Conservation (phyloP, 306 rosid species). For the Sicyos baderoa region DNA sequence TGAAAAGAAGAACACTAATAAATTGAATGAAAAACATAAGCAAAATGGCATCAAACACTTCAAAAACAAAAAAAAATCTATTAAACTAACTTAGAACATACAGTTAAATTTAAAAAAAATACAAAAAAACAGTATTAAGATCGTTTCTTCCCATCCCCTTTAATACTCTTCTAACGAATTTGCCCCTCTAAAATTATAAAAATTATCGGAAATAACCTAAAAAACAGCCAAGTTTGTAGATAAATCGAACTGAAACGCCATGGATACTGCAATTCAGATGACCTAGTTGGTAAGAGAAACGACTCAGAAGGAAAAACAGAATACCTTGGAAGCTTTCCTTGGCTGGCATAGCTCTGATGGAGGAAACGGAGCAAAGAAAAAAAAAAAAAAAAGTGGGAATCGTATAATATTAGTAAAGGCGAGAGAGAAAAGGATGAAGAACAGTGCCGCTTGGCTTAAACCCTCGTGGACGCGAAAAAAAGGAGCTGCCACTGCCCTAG, state of each 20-base stretch:
- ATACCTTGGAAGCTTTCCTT: constrained; percentile 51
- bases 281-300: not conserved
- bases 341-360: constrained; percentile 32
- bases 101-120: not conserved
- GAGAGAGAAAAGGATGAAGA: not conserved
- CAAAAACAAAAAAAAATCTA: not conserved
- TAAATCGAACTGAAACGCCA: not conserved
- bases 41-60: not conserved
- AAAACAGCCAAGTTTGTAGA: not conserved
- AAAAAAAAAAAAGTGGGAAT: not conserved
- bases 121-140: not conserved
- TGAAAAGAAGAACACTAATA: not conserved
- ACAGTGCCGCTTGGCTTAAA: constrained; percentile 8
- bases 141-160: not conserved
- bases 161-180: not conserved
- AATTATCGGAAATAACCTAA: not conserved
- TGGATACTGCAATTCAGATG: not conserved
- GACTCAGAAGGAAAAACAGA: not conserved
- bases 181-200: not conserved
- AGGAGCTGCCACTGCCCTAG: constrained; percentile 12
- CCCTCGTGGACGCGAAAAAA: constrained; percentile 6
- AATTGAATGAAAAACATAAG: not conserved
- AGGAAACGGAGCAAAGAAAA: not conserved
- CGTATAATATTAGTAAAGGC: not conserved
- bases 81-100: not conserved